A percentile compares a stretch with the other conserved stretches of the same genome.
These are phyloP conservation scores for Lactarius evosmus DNA, from an alignment of 768 basidiomycete genomes.

Conservation along the genomic window DNA sequence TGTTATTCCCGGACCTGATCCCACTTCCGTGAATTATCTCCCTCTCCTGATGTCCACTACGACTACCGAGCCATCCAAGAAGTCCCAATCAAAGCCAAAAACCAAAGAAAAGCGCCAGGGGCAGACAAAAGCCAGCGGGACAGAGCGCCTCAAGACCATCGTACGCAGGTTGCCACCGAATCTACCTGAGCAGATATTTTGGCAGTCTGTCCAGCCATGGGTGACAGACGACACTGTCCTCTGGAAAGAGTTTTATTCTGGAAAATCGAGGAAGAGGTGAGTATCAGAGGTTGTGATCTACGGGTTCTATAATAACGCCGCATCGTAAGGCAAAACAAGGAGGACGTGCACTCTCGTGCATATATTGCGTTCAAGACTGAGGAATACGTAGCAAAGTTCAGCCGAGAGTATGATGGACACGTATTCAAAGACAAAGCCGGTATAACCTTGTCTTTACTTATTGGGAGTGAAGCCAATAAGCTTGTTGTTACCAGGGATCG, in stretches of 20 bases:
- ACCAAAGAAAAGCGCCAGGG: constrained; percentile 34
- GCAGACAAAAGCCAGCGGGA: constrained; percentile 32
- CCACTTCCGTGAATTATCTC: background rate
- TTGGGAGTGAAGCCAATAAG: background rate
- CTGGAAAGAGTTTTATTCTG: constrained; percentile 66
- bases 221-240: constrained; percentile 65
- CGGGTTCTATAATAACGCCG: background rate
- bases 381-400: constrained; percentile 69
- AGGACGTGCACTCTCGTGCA: constrained; percentile 82
- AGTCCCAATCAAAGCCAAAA: constrained; percentile 33
- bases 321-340: constrained; percentile 64
- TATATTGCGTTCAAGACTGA: constrained; percentile 87
- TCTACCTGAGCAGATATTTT: constrained; percentile 89
- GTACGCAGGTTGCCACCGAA: constrained; percentile 88
- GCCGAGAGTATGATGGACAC: constrained; percentile 87
- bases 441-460: constrained; percentile 36
- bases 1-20: background rate
- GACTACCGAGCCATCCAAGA: constrained; percentile 28
- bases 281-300: constrained; percentile 26
- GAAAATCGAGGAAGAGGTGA: constrained; percentile 70
- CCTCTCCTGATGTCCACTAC: constrained; percentile 20
- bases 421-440: constrained; percentile 89
- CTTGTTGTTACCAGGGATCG: constrained; percentile 56
- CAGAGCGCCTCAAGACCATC: constrained; percentile 78
- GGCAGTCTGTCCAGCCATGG: constrained; percentile 87